Evolutionary conservation across 2,329 filamentous ascomycete species (phyloP).

Genomic region (Fusarium oxysporum): DNA sequence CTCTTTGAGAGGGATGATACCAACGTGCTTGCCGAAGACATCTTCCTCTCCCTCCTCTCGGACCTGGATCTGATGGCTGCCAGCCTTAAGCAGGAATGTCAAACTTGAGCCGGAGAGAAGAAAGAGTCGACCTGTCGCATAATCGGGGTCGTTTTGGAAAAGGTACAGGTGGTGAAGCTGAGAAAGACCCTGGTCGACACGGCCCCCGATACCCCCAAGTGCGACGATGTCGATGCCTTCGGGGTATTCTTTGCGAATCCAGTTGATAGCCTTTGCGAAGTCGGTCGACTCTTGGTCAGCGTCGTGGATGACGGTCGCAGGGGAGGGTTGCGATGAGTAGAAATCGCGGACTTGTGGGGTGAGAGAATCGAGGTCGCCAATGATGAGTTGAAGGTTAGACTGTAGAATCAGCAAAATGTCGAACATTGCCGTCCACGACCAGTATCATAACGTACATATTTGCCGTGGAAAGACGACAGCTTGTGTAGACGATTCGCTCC

Average conservation of each 20-base stretch:
- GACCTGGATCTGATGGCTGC: constrained; percentile 75
- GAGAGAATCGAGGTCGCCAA: constrained; percentile 93
- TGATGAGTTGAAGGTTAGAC: constrained; percentile 76
- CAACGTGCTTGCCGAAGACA: constrained; percentile 81
- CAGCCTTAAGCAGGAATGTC: constrained; percentile 81
- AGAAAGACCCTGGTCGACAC: constrained; percentile 92
- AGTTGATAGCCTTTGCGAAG: constrained; percentile 83
- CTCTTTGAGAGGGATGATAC: constrained; percentile 87
- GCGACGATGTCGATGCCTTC: constrained; percentile 74
- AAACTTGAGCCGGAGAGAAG: constrained; percentile 85
- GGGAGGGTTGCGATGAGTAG: constrained; percentile 66
- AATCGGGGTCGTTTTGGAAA: constrained; percentile 64
- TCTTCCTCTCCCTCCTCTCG: constrained; percentile 60
- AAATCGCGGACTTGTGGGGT: constrained; percentile 69
- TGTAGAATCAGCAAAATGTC: constrained; percentile 40
- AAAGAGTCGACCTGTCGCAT: constrained; percentile 72
- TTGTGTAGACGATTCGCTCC: constrained; percentile 82
- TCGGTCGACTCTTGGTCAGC: constrained; percentile 90
- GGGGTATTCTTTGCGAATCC: constrained; percentile 59
- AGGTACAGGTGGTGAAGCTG: constrained; percentile 86
- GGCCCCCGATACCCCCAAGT: constrained; percentile 86
- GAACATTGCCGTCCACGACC: not conserved
- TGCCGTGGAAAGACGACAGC: constrained; percentile 56
- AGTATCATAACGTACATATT: constrained; percentile 53
- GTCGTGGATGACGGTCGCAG: constrained; percentile 74